phyloP scores from a whole-genome alignment of 2,329 filamentous ascomycete genomes.

The Talaromyces rugulosus region DNA sequence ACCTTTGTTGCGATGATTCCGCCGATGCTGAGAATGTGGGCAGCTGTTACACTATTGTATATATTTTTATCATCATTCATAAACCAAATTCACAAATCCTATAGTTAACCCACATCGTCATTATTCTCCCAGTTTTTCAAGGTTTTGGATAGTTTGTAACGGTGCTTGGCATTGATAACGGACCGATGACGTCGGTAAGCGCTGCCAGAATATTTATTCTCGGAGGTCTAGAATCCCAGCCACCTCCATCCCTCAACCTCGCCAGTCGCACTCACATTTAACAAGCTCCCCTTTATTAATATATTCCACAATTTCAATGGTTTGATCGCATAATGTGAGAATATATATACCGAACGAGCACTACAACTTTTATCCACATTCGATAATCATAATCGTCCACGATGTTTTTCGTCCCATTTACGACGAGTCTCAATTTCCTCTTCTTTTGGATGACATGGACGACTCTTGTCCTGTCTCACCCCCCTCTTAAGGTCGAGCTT shows the following conservation, averaged over 20 bases:
- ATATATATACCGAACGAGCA: neutral
- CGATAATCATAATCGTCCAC: neutral
- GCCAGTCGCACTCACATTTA: neutral
- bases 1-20: neutral
- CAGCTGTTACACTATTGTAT: neutral
- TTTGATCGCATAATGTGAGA: neutral
- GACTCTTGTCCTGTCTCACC: conserved; percentile 73
- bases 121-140: neutral
- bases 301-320: neutral
- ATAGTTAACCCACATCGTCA: neutral
- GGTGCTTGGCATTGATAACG: neutral
- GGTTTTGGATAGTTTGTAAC: neutral
- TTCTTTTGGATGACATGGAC: conserved; percentile 92
- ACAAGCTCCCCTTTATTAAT: neutral
- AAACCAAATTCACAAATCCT: neutral
- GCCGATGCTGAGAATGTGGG: neutral
- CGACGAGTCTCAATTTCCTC: conserved; percentile 74
- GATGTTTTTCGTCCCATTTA: conserved; percentile 57
- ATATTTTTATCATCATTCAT: neutral
- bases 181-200: neutral
- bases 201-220: neutral
- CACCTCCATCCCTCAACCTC: neutral
- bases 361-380: neutral
- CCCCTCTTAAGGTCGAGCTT: conserved; percentile 70
- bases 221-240: neutral